Evolutionary conservation across 345 rosid species (phyloP).

Genomic region (Leavenworthia alabamica): DNA sequence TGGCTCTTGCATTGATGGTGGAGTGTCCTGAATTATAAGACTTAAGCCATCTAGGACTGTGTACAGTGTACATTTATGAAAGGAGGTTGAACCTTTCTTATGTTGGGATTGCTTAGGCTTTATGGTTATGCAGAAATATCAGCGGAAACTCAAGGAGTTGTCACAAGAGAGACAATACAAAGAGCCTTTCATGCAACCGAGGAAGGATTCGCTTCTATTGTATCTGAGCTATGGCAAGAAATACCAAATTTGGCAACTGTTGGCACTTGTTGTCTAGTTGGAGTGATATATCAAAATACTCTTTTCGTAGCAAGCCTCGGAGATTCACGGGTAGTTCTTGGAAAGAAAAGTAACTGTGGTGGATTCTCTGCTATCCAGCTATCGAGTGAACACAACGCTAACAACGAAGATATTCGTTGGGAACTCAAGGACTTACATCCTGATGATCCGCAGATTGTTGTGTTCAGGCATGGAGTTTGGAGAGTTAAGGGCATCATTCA

Average conservation of each 20-base stretch:
- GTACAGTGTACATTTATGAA: conserved; percentile 6
- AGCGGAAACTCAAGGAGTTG: conserved; percentile 63
- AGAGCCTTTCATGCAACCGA: conserved; percentile 71
- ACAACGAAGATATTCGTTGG: conserved; percentile 60
- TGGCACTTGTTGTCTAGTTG: conserved; percentile 87
- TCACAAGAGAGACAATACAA: conserved; percentile 57
- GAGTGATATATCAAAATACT: conserved; percentile 64
- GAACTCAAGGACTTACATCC: conserved; percentile 84
- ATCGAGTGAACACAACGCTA: conserved; percentile 86
- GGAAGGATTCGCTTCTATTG: conserved; percentile 70
- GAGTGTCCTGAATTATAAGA: background rate
- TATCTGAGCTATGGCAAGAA: conserved; percentile 57
- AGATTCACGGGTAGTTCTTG: conserved; percentile 78
- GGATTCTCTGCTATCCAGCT: conserved; percentile 70
- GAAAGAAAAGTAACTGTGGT: conserved; percentile 70
- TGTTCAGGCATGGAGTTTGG: conserved; percentile 86
- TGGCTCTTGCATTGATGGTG: conserved; percentile 7
- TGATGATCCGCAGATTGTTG: conserved; percentile 77
- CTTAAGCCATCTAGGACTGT: background rate
- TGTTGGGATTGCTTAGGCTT: conserved; percentile 63
- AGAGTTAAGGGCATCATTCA: conserved; percentile 94
- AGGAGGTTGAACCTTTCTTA: conserved; percentile 43
- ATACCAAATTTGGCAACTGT: conserved; percentile 64
- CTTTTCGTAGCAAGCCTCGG: conserved; percentile 85
- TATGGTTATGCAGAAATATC: conserved; percentile 78